Evolutionary conservation across 2,329 filamentous ascomycete species (phyloP).

Genomic region (Venturia effusa): DNA sequence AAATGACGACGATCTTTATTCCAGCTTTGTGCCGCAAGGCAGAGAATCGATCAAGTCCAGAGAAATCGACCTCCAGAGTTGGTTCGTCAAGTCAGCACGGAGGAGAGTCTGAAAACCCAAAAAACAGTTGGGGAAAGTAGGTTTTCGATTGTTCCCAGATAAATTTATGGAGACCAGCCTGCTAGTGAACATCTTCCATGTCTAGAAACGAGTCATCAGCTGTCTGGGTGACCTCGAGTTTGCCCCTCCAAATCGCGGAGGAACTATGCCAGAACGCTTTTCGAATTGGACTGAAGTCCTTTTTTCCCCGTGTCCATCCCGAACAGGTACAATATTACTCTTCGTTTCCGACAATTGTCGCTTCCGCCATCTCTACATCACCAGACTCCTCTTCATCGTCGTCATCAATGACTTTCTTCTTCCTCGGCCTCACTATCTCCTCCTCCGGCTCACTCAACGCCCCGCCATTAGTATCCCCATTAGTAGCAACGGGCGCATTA

Average conservation of each 20-base stretch:
- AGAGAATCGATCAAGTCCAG: too few species aligned
- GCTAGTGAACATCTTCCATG: not conserved
- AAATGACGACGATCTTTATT: too few species aligned
- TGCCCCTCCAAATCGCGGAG: not conserved
- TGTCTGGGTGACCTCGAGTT: not conserved
- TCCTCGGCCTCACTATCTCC: slow-evolving; percentile 19
- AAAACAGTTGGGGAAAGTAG: too few species aligned
- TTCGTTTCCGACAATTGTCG: not conserved
- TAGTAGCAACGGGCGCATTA: not conserved
- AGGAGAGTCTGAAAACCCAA: too few species aligned
- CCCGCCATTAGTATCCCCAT: slow-evolving; percentile 9
- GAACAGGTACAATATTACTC: not conserved
- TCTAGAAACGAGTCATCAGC: not conserved
- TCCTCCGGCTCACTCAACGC: slow-evolving; percentile 16
- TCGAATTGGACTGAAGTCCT: not conserved
- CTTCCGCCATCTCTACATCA: slow-evolving; percentile 7
- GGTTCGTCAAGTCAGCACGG: too few species aligned
- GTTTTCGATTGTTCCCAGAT: too few species aligned
- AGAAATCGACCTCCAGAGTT: too few species aligned
- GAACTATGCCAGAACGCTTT: not conserved
- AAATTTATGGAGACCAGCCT: not conserved
- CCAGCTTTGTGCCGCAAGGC: too few species aligned
- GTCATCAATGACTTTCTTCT: slow-evolving; percentile 24
- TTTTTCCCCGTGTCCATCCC: not conserved
- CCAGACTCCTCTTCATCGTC: slow-evolving; percentile 22